Conservation (phyloP, 306 rosid species). For the Dalbergia cochinchinensis region DNA sequence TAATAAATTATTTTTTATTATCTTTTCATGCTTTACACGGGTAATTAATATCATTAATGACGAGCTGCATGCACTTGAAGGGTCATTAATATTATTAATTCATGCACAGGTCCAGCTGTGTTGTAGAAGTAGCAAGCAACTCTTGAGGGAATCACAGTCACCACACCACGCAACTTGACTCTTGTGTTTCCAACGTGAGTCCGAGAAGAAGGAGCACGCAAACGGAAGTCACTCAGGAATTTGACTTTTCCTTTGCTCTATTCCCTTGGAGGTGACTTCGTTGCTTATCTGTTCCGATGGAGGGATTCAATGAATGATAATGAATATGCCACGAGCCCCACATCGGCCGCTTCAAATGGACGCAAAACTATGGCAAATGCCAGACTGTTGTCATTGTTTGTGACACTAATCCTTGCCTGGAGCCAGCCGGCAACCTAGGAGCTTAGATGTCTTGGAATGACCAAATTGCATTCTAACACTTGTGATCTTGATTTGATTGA, state of each 20-base stretch:
- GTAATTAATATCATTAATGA: too few relatives aligned
- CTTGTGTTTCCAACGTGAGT: background rate
- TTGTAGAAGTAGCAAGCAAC: background rate
- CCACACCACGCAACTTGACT: background rate
- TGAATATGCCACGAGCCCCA: background rate
- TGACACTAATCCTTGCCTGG: background rate
- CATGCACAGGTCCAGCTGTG: background rate
- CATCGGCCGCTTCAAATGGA: background rate
- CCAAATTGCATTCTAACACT: too few relatives aligned
- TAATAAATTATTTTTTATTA: too few relatives aligned
- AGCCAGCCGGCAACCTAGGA: background rate
- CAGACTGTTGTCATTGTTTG: background rate
- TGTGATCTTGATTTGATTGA: background rate
- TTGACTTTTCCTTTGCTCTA: background rate
- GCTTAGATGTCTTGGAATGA: too few relatives aligned
- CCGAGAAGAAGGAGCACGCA: background rate
- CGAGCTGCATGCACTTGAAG: background rate
- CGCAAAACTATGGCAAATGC: background rate
- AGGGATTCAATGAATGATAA: slow-evolving; percentile 4
- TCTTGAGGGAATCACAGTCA: background rate
- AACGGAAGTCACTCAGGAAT: background rate
- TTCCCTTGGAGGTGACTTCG: background rate
- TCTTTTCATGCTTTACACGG: too few relatives aligned
- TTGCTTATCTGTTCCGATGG: background rate
- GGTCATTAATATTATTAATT: background rate